These are phyloP conservation scores for Chrysanthemum makinoi DNA, from an alignment of 129 eudicot species.

Conservation along the genomic window DNA sequence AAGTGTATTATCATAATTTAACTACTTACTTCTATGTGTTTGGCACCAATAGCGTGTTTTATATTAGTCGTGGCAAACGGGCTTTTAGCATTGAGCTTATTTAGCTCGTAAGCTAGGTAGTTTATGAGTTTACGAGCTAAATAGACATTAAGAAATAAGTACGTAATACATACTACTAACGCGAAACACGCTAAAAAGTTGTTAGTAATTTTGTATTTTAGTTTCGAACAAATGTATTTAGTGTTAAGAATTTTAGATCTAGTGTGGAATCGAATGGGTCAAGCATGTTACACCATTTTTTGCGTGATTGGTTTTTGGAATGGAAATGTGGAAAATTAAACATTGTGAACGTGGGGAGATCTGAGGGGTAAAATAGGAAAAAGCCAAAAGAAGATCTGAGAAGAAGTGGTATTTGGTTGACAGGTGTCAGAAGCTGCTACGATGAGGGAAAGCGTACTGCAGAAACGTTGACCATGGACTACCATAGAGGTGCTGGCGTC, in stretches of 20 bases:
- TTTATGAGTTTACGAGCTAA: too few relatives aligned
- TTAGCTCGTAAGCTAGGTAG: too few relatives aligned
- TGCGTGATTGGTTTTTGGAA: conserved; percentile 13
- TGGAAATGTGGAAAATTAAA: background rate
- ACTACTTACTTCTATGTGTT: too few relatives aligned
- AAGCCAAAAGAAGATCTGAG: conserved; percentile 22
- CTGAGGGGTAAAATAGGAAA: conserved; percentile 23
- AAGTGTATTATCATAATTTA: too few relatives aligned
- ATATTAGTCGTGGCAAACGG: too few relatives aligned
- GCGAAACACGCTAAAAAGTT: too few relatives aligned
- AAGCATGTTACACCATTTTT: conserved; percentile 15
- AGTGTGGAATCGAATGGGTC: conserved; percentile 21
- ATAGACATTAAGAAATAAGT: too few relatives aligned
- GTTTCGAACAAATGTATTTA: too few relatives aligned
- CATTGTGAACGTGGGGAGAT: conserved; percentile 9
- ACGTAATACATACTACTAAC: too few relatives aligned
- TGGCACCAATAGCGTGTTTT: too few relatives aligned
- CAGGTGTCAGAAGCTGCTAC: conserved; percentile 98
- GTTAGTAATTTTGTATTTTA: too few relatives aligned
- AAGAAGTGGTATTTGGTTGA: conserved; percentile 17
- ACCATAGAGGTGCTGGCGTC: conserved; percentile 91
- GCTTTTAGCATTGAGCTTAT: too few relatives aligned
- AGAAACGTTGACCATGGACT: conserved; percentile 94
- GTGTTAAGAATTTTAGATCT: conserved; percentile 10
- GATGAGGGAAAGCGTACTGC: conserved; percentile 97